Conservation (phyloP, 2,329 filamentous ascomycete species). For the Blastomyces gilchristii region DNA sequence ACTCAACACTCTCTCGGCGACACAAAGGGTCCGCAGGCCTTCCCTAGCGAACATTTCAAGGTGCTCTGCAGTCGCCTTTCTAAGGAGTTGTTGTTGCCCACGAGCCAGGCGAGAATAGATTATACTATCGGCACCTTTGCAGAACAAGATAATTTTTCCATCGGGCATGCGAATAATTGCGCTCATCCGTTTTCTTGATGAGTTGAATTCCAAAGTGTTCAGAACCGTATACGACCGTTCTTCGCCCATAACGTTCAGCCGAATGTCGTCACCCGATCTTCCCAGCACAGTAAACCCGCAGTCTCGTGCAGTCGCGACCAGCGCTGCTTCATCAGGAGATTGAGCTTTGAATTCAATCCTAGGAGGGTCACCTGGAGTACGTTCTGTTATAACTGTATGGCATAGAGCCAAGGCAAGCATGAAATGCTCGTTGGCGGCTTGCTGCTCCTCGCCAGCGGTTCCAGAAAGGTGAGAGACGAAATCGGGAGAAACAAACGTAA, state of each 20-base stretch:
- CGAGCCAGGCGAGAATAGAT: slow-evolving; percentile 85
- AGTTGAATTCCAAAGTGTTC: slow-evolving; percentile 96
- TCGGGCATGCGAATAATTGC: slow-evolving; percentile 93
- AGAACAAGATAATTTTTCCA: slow-evolving; percentile 79
- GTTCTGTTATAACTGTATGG: slow-evolving; percentile 90
- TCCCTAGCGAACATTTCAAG: slow-evolving; percentile 95
- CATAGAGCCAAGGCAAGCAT: slow-evolving; percentile 95
- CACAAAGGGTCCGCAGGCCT: slow-evolving; percentile 86
- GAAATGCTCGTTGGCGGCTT: slow-evolving; percentile 70
- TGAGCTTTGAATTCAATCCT: slow-evolving; percentile 94
- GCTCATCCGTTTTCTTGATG: slow-evolving; percentile 93
- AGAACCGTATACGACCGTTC: slow-evolving; percentile 78
- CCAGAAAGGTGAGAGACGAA: slow-evolving; percentile 77
- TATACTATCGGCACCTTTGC: slow-evolving; percentile 94
- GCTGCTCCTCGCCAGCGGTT: slow-evolving; percentile 64
- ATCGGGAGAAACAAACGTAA: slow-evolving; percentile 87
- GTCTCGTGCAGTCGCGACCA: slow-evolving; percentile 88
- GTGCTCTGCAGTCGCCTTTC: slow-evolving; percentile 77
- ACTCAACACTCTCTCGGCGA: slow-evolving; percentile 68
- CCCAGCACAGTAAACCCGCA: slow-evolving; percentile 90
- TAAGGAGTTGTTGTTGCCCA: slow-evolving; percentile 76
- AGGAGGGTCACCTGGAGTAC: slow-evolving; percentile 77
- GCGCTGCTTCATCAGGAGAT: slow-evolving; percentile 88
- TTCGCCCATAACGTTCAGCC: slow-evolving; percentile 75
- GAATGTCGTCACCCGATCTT: slow-evolving; percentile 65